Conservation (phyloP, 371 early-diverging fungal species). For the Chytridiales sp. region DNA sequence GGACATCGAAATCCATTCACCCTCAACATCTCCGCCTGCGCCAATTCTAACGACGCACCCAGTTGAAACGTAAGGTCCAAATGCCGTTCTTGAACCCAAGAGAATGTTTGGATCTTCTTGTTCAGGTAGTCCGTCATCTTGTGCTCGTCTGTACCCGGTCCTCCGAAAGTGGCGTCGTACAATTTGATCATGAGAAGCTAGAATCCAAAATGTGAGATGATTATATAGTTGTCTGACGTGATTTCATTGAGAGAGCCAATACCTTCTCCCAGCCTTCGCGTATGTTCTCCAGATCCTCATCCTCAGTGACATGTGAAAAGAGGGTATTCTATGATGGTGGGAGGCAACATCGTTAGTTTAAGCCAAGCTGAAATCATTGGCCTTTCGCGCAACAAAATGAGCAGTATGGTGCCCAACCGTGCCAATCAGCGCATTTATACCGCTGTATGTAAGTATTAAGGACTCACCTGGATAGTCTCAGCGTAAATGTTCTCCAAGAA, state of each 20-base stretch:
- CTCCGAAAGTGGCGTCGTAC: constrained; percentile 44
- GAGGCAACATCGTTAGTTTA: neutral
- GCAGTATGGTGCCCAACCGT: neutral
- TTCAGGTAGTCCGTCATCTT: constrained; percentile 35
- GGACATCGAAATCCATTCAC: constrained; percentile 48
- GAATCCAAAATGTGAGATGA: neutral
- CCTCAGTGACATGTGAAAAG: constrained; percentile 27
- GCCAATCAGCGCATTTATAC: too few relatives aligned
- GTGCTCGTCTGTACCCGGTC: constrained; percentile 40
- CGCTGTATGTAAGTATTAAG: neutral
- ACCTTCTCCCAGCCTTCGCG: constrained; percentile 58
- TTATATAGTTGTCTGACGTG: neutral
- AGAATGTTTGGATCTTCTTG: constrained; percentile 39
- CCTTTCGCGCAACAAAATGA: neutral
- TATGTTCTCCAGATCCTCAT: constrained; percentile 41
- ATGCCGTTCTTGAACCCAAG: constrained; percentile 49
- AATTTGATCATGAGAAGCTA: constrained; percentile 50
- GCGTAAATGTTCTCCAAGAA: constrained; percentile 38
- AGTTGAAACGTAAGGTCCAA: constrained; percentile 46
- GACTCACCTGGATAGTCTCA: constrained; percentile 36
- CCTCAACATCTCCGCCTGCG: constrained; percentile 44
- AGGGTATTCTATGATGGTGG: constrained; percentile 25
- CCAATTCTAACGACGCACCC: constrained; percentile 37
- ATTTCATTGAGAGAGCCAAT: neutral
- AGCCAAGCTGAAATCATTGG: neutral